phyloP scores from a whole-genome alignment of 2,329 filamentous ascomycete species.

The Cercospora sojina region DNA sequence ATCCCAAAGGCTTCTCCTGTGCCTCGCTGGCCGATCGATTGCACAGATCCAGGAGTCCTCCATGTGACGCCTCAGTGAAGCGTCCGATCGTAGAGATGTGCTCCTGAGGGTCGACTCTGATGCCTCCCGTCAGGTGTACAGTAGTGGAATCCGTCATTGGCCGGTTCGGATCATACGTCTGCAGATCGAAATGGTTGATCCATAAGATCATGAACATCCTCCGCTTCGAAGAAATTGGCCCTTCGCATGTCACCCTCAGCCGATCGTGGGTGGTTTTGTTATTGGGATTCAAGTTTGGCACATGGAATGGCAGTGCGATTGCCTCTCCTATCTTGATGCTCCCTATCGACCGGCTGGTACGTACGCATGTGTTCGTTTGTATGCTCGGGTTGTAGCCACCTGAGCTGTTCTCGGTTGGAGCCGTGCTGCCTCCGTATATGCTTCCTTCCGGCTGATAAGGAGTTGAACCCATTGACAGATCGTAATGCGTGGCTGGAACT shows the following conservation, averaged over 20 bases:
- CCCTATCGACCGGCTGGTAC: background rate
- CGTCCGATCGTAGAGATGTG: background rate
- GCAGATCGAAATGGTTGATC: background rate
- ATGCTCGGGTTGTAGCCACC: background rate
- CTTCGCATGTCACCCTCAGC: background rate
- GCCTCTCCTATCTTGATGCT: background rate
- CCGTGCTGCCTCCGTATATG: background rate
- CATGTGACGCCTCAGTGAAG: background rate
- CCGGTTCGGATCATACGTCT: background rate
- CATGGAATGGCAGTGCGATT: background rate
- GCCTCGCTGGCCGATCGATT: background rate
- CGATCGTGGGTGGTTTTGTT: background rate
- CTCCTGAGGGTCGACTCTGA: conserved; percentile 4
- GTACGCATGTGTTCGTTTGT: background rate
- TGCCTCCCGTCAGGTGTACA: background rate
- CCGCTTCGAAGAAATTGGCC: conserved; percentile 8
- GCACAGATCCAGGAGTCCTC: background rate
- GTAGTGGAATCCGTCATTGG: background rate
- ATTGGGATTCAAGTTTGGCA: background rate
- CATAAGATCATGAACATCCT: conserved; percentile 15
- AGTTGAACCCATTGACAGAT: background rate
- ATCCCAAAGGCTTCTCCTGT: background rate
- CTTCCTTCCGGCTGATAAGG: background rate
- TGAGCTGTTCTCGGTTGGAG: background rate
- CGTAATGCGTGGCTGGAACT: background rate